Conservation (phyloP, 2,329 filamentous ascomycete species). For the Tolypocladium nubicola region DNA sequence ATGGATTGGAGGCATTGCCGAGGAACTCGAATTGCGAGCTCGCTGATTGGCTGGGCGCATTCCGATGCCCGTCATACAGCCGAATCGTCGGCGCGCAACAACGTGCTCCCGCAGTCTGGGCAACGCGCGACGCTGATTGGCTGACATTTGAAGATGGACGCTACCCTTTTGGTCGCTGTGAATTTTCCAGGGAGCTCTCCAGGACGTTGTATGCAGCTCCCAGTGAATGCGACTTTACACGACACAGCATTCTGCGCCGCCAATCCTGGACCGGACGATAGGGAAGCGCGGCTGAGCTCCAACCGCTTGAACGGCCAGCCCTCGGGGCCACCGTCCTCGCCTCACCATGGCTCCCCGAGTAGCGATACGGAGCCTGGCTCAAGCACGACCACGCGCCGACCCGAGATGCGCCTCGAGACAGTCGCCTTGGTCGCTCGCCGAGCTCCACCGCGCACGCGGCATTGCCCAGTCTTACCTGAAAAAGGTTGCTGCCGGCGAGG, state of each 20-base stretch:
- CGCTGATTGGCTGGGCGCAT: slow-evolving; percentile 30
- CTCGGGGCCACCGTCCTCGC: neutral
- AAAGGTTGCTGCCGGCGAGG: slow-evolving; percentile 30
- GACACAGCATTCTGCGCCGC: neutral
- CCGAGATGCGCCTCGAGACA: slow-evolving; percentile 13
- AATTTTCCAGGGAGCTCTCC: slow-evolving; percentile 11
- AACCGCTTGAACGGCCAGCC: neutral
- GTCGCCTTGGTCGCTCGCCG: slow-evolving; percentile 9
- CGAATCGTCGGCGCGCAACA: slow-evolving; percentile 16
- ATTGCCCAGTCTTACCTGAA: slow-evolving; percentile 30
- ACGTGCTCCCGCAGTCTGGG: slow-evolving; percentile 8
- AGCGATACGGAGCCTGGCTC: slow-evolving; percentile 12
- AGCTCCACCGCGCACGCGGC: slow-evolving; percentile 18
- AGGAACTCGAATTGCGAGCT: slow-evolving; percentile 35
- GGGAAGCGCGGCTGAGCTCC: neutral
- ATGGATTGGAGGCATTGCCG: slow-evolving; percentile 32
- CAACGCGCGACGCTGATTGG: slow-evolving; percentile 18
- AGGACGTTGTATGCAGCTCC: neutral
- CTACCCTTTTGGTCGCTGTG: slow-evolving; percentile 10
- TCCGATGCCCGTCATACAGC: slow-evolving; percentile 15
- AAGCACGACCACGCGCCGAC: slow-evolving; percentile 11
- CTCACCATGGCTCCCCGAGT: slow-evolving; percentile 16
- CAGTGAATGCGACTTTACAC: neutral
- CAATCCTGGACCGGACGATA: neutral
- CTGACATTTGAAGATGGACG: slow-evolving; percentile 5